Percentiles rank a stretch among this genome's conserved stretches.
Evolutionary conservation across 805 yeast genomes (phyloP).

Genomic region (Saccharomycodes ludwigii): DNA sequence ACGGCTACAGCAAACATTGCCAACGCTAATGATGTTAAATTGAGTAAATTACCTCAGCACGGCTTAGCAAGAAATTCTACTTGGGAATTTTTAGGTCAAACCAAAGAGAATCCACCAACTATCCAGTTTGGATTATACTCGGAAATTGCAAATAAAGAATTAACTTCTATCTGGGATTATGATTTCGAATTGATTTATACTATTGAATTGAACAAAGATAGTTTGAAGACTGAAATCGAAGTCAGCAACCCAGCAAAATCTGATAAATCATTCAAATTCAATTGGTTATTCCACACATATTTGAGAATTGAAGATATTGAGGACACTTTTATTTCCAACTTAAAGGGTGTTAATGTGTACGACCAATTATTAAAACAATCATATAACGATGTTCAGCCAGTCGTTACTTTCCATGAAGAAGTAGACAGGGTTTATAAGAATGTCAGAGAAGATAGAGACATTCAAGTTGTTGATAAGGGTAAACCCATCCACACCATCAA

Average conservation of each 20-base stretch:
- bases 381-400: constrained; percentile 65
- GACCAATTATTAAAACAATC: constrained; percentile 62
- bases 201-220: constrained; percentile 44
- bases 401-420: constrained; percentile 60
- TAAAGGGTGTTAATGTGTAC: constrained; percentile 56
- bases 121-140: constrained; percentile 89
- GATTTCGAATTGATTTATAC: constrained; percentile 74
- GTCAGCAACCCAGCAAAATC: constrained; percentile 54
- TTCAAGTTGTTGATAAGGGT: constrained; percentile 63
- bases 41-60: constrained; percentile 76
- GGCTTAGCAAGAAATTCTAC: constrained; percentile 85
- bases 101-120: constrained; percentile 54
- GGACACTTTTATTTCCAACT: constrained; percentile 64
- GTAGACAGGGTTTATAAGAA: constrained; percentile 73
- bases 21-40: constrained; percentile 40
- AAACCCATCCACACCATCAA: constrained; percentile 56
- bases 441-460: constrained; percentile 38
- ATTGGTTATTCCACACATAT: constrained; percentile 93
- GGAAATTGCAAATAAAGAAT: constrained; percentile 57
- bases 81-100: constrained; percentile 93
- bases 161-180: constrained; percentile 45
- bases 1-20: no score
- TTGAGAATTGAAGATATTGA: constrained; percentile 64
- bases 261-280: constrained; percentile 58
- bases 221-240: constrained; percentile 57